Percentiles rank a stretch among this genome's conserved stretches.
Conservation (phyloP, 2,329 filamentous ascomycete species). For the Fusarium cicatricum region DNA sequence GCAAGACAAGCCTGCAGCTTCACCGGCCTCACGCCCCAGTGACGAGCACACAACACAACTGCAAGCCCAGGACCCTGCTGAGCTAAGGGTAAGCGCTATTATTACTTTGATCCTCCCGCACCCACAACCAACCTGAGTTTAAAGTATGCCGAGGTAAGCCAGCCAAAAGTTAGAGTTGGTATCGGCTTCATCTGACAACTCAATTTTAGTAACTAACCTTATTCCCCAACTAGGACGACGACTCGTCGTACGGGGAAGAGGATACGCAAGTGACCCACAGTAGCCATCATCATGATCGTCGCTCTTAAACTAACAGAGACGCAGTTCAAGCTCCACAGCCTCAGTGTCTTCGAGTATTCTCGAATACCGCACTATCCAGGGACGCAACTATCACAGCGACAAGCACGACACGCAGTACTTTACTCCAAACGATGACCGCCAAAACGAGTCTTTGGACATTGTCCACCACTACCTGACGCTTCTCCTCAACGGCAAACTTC, state of each 20-base stretch:
- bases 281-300: neutral
- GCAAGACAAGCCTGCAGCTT: no score
- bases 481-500: slow-evolving; percentile 2
- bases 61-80: no score
- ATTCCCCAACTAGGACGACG: neutral
- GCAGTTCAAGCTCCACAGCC: slow-evolving; percentile 8
- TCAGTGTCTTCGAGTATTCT: slow-evolving; percentile 6
- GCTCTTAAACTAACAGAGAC: neutral
- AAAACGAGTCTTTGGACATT: slow-evolving; percentile 14
- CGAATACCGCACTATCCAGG: slow-evolving; percentile 10
- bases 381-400: slow-evolving; percentile 12
- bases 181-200: no score
- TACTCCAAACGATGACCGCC: slow-evolving; percentile 8
- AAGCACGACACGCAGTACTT: slow-evolving; percentile 12
- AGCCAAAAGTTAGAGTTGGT: no score
- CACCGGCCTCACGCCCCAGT: no score
- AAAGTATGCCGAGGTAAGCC: no score
- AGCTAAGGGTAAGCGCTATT: neutral
- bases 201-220: neutral
- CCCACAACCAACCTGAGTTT: no score
- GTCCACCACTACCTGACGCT: slow-evolving; percentile 8
- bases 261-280: slow-evolving; percentile 7
- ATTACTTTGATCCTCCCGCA: no score
- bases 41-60: no score
- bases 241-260: neutral